phyloP scores from a whole-genome alignment of 805 yeast genomes.

The Yamadazyma paraphyllophila region DNA sequence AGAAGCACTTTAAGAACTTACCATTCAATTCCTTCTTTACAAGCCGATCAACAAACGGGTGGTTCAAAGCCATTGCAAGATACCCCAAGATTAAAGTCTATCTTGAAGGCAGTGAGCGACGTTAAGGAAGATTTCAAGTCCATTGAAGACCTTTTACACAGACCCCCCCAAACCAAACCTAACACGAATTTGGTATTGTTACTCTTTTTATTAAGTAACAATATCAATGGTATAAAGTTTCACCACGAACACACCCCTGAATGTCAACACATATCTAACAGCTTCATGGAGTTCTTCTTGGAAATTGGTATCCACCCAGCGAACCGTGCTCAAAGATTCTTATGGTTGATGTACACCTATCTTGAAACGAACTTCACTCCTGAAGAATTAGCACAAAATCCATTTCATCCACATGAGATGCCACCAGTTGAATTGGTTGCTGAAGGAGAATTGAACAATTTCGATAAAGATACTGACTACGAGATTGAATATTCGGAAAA shows the following conservation, averaged over 20 bases:
- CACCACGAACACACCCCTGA: constrained; percentile 21
- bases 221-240: constrained; percentile 50
- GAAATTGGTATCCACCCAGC: constrained; percentile 57
- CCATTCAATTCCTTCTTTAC: constrained; percentile 89
- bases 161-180: constrained; percentile 33
- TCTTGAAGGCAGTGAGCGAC: constrained; percentile 84
- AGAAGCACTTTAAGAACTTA: constrained; percentile 88
- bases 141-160: constrained; percentile 44
- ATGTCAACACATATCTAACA: constrained; percentile 24
- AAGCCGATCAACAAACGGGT: constrained; percentile 56
- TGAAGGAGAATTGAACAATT: constrained; percentile 23
- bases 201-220: constrained; percentile 69
- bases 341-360: constrained; percentile 82
- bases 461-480: constrained; percentile 47
- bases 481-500: constrained; percentile 48
- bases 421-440: constrained; percentile 36
- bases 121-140: constrained; percentile 47
- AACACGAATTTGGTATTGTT: constrained; percentile 69
- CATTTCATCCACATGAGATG: constrained; percentile 48
- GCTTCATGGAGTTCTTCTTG: constrained; percentile 74
- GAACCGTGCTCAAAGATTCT: constrained; percentile 66
- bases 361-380: constrained; percentile 66
- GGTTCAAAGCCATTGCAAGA: constrained; percentile 78
- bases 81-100: constrained; percentile 89
- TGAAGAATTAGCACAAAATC: constrained; percentile 51